phyloP scores from a whole-genome alignment of 2,329 filamentous ascomycete genomes.

The Ilyonectria mors-panacis region DNA sequence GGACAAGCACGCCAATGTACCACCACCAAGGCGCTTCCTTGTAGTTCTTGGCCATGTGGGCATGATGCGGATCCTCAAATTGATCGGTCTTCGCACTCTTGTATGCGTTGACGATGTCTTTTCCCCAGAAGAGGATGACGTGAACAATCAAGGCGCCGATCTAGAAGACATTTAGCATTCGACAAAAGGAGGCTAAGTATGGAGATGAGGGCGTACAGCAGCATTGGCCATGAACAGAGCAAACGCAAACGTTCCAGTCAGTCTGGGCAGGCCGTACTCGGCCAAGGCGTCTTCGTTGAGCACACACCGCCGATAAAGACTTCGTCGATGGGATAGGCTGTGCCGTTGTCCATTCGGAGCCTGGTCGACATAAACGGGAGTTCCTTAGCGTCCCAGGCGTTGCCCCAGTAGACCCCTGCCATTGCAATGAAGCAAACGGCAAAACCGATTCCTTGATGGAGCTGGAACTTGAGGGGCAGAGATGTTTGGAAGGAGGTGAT shows the following conservation, averaged over 20 bases:
- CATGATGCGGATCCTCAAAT: constrained; percentile 67
- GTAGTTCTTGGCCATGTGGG: constrained; percentile 67
- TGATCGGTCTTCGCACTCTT: constrained; percentile 60
- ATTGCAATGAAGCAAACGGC: constrained; percentile 65
- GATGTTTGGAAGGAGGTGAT: constrained; percentile 69
- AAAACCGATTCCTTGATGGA: constrained; percentile 62
- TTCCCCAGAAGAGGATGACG: constrained; percentile 68
- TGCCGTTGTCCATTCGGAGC: constrained; percentile 58
- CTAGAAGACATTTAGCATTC: constrained; percentile 43
- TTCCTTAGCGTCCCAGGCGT: constrained; percentile 61
- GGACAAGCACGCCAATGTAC: constrained; percentile 59
- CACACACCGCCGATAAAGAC: constrained; percentile 59
- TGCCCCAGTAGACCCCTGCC: constrained; percentile 66
- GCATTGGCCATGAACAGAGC: constrained; percentile 71
- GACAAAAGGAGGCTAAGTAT: not conserved
- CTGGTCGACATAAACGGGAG: constrained; percentile 70
- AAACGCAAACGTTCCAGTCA: constrained; percentile 67
- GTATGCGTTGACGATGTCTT: constrained; percentile 64
- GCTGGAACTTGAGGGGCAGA: constrained; percentile 66
- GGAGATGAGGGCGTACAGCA: constrained; percentile 58
- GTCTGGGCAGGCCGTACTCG: constrained; percentile 61
- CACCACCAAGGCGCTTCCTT: constrained; percentile 66
- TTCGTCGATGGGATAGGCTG: constrained; percentile 55
- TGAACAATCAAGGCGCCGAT: constrained; percentile 70
- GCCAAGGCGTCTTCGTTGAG: constrained; percentile 59